Evolutionary conservation across 805 yeast genomes (phyloP).

Genomic region (Helenozyma rhizophorensis): DNA sequence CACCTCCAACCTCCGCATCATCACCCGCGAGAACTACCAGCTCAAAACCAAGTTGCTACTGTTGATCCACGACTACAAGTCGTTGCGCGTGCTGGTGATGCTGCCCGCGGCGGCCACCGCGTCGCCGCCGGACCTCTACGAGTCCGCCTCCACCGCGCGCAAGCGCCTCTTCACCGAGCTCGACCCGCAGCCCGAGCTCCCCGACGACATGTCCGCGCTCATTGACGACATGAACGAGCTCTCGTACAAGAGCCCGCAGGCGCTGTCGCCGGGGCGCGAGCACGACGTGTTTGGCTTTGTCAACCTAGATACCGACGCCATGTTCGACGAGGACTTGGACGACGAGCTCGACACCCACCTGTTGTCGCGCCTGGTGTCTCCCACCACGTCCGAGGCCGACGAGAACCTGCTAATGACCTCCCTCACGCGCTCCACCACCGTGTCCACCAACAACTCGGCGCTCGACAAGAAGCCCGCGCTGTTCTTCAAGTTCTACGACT

Average conservation of each 20-base stretch:
- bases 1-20: constrained; percentile 12
- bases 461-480: constrained; percentile 11
- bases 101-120: constrained; percentile 4
- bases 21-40: constrained; percentile 31
- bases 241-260: constrained; percentile 18
- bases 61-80: constrained; percentile 38
- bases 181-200: too few relatives aligned
- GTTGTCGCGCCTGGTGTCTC: constrained; percentile 37
- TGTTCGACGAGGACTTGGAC: constrained; percentile 19
- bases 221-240: constrained; percentile 26
- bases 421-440: constrained; percentile 40
- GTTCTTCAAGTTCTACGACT: constrained; percentile 25
- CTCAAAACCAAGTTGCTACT: constrained; percentile 32
- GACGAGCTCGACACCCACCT: constrained; percentile 19
- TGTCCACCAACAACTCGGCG: constrained; percentile 28
- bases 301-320: constrained; percentile 18
- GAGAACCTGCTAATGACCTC: constrained; percentile 35
- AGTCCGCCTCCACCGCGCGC: constrained; percentile 17
- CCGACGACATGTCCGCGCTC: constrained; percentile 22
- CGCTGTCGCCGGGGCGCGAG: neutral
- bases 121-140: constrained; percentile 8
- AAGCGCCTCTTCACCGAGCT: constrained; percentile 15
- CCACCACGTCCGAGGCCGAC: constrained; percentile 28
- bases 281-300: constrained; percentile 18
- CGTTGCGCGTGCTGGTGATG: constrained; percentile 28